Conservation (phyloP, 2,329 filamentous ascomycete genomes). For the Sporothrix pseudoabietina region DNA sequence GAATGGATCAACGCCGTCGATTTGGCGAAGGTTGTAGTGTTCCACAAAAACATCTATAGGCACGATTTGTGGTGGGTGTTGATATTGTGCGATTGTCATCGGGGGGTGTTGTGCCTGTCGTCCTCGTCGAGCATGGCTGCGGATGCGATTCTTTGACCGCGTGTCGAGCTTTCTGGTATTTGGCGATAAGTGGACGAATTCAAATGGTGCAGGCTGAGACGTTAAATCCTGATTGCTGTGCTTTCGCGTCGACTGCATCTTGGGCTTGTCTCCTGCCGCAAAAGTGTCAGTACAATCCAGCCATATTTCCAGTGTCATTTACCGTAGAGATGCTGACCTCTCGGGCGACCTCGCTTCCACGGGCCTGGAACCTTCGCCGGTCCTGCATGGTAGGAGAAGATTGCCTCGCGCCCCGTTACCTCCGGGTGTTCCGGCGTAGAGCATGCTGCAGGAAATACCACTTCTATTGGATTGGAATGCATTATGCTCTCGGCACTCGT, state of each 20-base stretch:
- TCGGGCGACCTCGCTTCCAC: constrained; percentile 28
- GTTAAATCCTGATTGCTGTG: neutral
- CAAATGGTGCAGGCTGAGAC: neutral
- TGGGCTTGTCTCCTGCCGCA: neutral
- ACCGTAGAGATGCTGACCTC: constrained; percentile 3
- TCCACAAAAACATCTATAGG: constrained; percentile 4
- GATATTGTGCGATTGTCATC: no score
- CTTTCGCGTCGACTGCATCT: neutral
- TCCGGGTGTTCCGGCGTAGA: neutral
- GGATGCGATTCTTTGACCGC: neutral
- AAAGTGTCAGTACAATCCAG: neutral
- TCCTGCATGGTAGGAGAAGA: constrained; percentile 22
- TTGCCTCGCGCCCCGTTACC: neutral
- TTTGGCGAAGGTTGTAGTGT: constrained; percentile 25
- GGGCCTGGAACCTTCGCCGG: constrained; percentile 27
- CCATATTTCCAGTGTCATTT: neutral
- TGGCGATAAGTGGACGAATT: constrained; percentile 26
- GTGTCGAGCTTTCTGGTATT: neutral
- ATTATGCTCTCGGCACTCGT: neutral
- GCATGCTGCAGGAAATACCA: constrained; percentile 14
- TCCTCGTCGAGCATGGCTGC: constrained; percentile 23
- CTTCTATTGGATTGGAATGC: neutral
- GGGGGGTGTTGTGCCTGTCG: neutral
- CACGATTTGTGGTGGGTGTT: neutral
- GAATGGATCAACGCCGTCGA: constrained; percentile 29